Evolutionary conservation across 73 alveolate species (phyloP).

Genomic region (Paramecium bursaria): DNA sequence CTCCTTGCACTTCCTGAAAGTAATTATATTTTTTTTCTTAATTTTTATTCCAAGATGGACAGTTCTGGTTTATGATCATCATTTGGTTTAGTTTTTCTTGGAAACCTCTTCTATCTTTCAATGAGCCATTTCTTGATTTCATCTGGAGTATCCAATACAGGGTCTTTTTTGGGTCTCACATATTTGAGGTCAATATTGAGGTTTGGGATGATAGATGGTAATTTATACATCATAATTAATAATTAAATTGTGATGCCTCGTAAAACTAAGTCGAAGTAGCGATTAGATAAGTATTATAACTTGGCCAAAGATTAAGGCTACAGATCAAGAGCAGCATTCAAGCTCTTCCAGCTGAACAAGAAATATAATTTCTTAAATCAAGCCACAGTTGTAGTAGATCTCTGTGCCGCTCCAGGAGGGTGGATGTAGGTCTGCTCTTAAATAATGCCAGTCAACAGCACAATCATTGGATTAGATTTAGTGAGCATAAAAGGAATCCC

Average conservation of each 20-base stretch:
- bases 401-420: conserved; percentile 99
- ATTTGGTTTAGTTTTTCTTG: neutral
- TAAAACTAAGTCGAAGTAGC: conserved; percentile 83
- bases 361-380: conserved; percentile 91
- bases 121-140: conserved; percentile 66
- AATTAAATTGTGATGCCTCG: conserved; percentile 78
- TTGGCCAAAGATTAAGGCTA: conserved; percentile 96
- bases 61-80: conserved; percentile 11
- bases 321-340: conserved; percentile 99
- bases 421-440: conserved; percentile 82
- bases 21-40: conserved; percentile 32
- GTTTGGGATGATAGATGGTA: conserved; percentile 26
- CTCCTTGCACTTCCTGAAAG: conserved; percentile 26
- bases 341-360: conserved; percentile 94
- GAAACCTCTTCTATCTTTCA: conserved; percentile 44
- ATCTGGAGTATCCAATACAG: conserved; percentile 69
- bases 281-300: conserved; percentile 88
- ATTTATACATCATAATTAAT: conserved; percentile 8
- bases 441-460: conserved; percentile 92
- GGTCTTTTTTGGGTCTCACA: neutral
- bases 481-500: conserved; percentile 98
- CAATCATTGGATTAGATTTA: conserved; percentile 98
- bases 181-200: conserved; percentile 8
- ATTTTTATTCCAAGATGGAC: conserved; percentile 26
- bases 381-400: conserved; percentile 96